Base-by-base conservation (phyloP, 495 filamentous ascomycete species). In the Neurospora hispaniola region DNA sequence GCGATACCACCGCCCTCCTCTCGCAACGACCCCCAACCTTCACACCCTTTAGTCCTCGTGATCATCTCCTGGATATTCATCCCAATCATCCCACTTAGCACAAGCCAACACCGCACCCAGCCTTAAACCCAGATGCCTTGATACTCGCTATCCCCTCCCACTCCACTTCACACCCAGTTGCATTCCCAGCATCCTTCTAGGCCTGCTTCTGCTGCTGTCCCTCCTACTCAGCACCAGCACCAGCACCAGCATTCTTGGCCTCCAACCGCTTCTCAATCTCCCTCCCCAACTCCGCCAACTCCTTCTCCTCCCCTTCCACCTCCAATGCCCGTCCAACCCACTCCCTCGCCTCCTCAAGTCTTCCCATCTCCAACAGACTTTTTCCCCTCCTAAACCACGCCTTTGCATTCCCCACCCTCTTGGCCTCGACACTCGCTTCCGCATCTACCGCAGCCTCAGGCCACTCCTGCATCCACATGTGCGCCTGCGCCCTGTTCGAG, bases 301-400 rank as follows among this genome's bases (percentile, higher is more conserved):
- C 94, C 42, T 84, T 83, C 78, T 89, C 90, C 74, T 88, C 87
- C 23, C 91, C 93, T 82, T 96, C 94, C 81, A 96, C 88, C 86
- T 97, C 95, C 74, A 97, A 77, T 14, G 88, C 94, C 78, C 87
- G 84, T 54, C 82, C 84, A 48, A 97, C 84, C 85, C 92, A 94
- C 70, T 87, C 87, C 80, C 84, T 85, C 8, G 93, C 93, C 87
- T 99, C 96, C 73, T 91, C 89, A 80, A 91, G 84, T 79, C 94
- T 81, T 10, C 91, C 90, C 96, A 98, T 98, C 90, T 99, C 96
- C 70, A 89, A 81, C 79, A 97, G 83, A 81, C 90, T 94, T 84
- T 88, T 89, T 10, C 91, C 94, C 74, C 92, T 84, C 68, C 95
- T 83, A 90, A 93, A 98, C 92, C 94, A 98, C 3, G 91, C 94